A percentile compares a stretch with the other conserved stretches of the same genome.
Evolutionary conservation across 108 stramenopile genomes (phyloP).

Genomic region (Parietichytrium sp.): DNA sequence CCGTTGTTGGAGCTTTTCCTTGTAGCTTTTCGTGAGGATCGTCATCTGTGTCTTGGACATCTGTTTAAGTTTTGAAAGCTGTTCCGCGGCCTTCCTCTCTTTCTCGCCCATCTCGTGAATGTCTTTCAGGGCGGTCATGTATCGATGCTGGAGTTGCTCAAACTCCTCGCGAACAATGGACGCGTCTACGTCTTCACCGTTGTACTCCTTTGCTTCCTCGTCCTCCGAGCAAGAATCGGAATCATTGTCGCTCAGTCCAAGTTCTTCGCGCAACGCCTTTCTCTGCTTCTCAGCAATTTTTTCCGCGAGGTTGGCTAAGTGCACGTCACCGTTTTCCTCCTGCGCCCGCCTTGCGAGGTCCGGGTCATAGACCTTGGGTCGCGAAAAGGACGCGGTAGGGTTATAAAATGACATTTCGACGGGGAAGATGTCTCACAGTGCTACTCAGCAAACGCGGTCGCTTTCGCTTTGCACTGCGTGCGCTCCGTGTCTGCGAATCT

Average conservation of each 20-base stretch:
- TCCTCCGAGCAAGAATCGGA: not conserved
- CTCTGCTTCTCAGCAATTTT: conserved; percentile 33
- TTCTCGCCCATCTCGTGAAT: not conserved
- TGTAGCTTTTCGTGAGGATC: not conserved
- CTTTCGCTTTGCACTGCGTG: too few species aligned
- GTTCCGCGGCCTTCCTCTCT: not conserved
- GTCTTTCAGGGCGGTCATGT: not conserved
- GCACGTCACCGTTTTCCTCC: conserved; percentile 20
- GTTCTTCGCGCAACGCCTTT: not conserved
- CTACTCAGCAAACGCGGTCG: too few species aligned
- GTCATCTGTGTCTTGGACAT: conserved; percentile 32
- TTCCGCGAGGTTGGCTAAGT: conserved; percentile 5
- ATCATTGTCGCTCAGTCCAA: conserved; percentile 14
- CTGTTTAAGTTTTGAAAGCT: not conserved
- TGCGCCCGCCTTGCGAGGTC: conserved; percentile 22
- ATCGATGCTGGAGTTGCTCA: not conserved
- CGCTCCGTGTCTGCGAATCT: too few species aligned
- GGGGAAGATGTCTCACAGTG: too few species aligned
- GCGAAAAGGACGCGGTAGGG: not conserved
- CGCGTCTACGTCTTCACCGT: not conserved
- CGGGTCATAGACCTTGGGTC: conserved; percentile 31
- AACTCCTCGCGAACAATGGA: not conserved
- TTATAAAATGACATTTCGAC: conserved; percentile 29
- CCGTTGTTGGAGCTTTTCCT: not conserved
- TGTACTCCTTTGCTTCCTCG: not conserved